phyloP scores from a whole-genome alignment of 805 yeast species.

The Saccharomyces paradoxus region DNA sequence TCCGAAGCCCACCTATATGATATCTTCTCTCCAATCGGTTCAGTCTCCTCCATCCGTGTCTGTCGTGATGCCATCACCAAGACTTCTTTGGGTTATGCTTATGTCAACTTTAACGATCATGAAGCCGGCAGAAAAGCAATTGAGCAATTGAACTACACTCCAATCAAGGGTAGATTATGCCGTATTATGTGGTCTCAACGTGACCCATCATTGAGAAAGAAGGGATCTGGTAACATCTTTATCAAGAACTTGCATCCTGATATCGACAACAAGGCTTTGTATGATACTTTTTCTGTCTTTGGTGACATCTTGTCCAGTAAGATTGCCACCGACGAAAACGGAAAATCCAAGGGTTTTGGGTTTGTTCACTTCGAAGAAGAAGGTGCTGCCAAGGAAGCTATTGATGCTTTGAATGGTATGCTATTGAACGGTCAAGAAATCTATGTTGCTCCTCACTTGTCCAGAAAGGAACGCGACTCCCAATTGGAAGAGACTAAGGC shows the following conservation, averaged over 20 bases:
- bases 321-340: constrained; percentile 90
- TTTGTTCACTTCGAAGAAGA: constrained; percentile 93
- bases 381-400: constrained; percentile 89
- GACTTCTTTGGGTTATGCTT: constrained; percentile 96
- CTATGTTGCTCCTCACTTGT: constrained; percentile 87
- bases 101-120: constrained; percentile 86
- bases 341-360: constrained; percentile 91
- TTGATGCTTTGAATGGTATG: constrained; percentile 98
- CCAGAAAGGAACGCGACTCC: constrained; percentile 89
- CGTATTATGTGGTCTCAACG: constrained; percentile 99
- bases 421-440: constrained; percentile 92
- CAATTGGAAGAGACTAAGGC: constrained; percentile 85
- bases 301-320: constrained; percentile 94
- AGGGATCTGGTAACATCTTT: constrained; percentile 93
- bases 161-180: constrained; percentile 91
- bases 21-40: constrained; percentile 89
- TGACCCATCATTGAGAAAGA: constrained; percentile 91
- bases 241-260: constrained; percentile 97
- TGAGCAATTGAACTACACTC: constrained; percentile 89
- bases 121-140: constrained; percentile 91
- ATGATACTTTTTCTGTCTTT: constrained; percentile 94
- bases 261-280: constrained; percentile 96
- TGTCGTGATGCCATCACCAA: constrained; percentile 97
- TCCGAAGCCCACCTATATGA: constrained; percentile 93
- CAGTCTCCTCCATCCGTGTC: constrained; percentile 93